Evolutionary conservation across 2,329 filamentous ascomycete genomes (phyloP), one percentile per base, ranked within the genome.

Genomic region (Aspergillus niger): DNA sequence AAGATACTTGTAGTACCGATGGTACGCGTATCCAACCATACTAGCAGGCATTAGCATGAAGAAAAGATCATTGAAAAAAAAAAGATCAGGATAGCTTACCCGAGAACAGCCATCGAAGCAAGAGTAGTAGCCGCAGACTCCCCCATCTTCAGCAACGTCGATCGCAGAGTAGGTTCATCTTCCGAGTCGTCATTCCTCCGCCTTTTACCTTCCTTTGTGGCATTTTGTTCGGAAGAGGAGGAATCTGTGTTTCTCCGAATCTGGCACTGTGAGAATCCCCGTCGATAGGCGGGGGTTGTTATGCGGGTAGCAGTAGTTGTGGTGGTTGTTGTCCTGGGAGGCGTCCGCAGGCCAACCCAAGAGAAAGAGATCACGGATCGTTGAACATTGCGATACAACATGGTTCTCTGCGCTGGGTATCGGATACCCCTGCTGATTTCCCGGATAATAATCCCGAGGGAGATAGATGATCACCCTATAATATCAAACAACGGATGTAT

Each of bases 1-100:
- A 58, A 96, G 79, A 77, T 89, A 84, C 79, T 99, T 99, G 85
- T 99, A 98, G 73, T 85, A 86, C 69, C 85, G 87, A 75, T 95
- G 91, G 73, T 95, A 96, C 51, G 83, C 82, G 74, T 91, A 94
- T 24, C 89, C 91, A 6, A 91, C 90, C 24, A 84, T 67, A 43
- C 76, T 78, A 58, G 26, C 24, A 28, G 26, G 7, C 17, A 61
- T 72, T 60, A 73, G 69, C 54, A n/a, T 24, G 22, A 60, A 26
- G 11, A n/a, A 22, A 22, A 15, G 24, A 10, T 38, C 17, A 43
- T 15, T 22, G 28, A 50, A n/a, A 6, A 13, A 6, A 5, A 3
- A 36, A 20, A 20, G 2, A 20, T 20, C 32, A 36, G 2, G 32
- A 24, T 50, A 8, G 36, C 62, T 17, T 83, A 79, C 67, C 88